These are phyloP conservation scores for Metschnikowia kofuensis DNA, from an alignment of 805 yeast genomes.

Conservation along the genomic window DNA sequence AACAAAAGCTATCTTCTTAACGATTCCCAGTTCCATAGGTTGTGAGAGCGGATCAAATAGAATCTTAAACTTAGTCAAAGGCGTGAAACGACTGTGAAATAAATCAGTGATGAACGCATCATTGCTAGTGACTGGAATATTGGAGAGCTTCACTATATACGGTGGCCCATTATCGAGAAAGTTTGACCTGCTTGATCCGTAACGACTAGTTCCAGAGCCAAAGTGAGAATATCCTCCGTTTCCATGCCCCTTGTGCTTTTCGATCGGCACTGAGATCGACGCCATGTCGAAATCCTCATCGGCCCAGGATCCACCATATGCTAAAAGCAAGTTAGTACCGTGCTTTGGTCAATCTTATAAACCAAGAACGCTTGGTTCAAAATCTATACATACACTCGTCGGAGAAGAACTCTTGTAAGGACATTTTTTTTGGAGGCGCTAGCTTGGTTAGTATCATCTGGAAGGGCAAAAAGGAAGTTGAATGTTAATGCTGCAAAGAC, in stretches of 20 bases:
- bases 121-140: constrained; percentile 55
- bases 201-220: constrained; percentile 8
- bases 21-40: constrained; percentile 34
- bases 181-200: constrained; percentile 9
- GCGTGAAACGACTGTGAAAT: constrained; percentile 60
- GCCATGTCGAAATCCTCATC: constrained; percentile 45
- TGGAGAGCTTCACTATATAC: constrained; percentile 59
- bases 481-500: no score
- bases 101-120: constrained; percentile 54
- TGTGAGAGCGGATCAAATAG: constrained; percentile 49
- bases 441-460: constrained; percentile 10
- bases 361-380: not conserved
- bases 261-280: constrained; percentile 45
- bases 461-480: no score
- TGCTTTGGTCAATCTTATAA: not conserved
- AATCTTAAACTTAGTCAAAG: constrained; percentile 56
- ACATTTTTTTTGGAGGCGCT: constrained; percentile 47
- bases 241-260: constrained; percentile 29
- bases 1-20: constrained; percentile 61
- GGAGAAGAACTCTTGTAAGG: constrained; percentile 43
- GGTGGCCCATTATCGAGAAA: constrained; percentile 47
- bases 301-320: constrained; percentile 48
- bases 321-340: constrained; percentile 25
- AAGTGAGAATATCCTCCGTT: constrained; percentile 7
- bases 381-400: constrained; percentile 40